Percentiles rank a stretch among this genome's conserved stretches.
phyloP scores from a whole-genome alignment of 768 basidiomycete species.

The Boletus rex-veris region DNA sequence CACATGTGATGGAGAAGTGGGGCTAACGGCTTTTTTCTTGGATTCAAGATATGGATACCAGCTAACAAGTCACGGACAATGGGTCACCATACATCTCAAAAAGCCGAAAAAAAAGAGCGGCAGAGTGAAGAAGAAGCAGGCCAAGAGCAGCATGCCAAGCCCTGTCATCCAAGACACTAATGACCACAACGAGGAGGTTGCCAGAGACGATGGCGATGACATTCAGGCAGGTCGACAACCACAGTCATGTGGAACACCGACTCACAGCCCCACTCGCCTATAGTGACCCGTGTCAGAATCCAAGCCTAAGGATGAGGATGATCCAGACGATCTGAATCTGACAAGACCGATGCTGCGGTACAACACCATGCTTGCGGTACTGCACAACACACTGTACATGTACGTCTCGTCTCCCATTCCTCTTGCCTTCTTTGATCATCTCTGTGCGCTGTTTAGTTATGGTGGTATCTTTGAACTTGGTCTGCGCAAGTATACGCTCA shows the following conservation, averaged over 20 bases:
- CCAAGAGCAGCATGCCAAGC: background rate
- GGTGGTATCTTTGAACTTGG: conserved; percentile 90
- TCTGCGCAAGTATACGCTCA: conserved; percentile 79
- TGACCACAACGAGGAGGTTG: conserved; percentile 14
- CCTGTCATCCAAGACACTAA: background rate
- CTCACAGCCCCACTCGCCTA: background rate
- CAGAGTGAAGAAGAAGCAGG: conserved; percentile 42
- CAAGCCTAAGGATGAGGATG: conserved; percentile 35
- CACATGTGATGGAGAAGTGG: too few relatives aligned
- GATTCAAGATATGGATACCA: conserved; percentile 71
- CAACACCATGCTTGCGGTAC: conserved; percentile 84
- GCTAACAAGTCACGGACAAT: conserved; percentile 66
- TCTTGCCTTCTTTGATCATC: background rate
- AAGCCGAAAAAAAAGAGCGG: conserved; percentile 51
- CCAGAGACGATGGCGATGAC: conserved; percentile 15
- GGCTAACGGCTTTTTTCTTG: background rate
- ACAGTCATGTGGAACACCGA: too few relatives aligned
- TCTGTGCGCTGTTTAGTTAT: conserved; percentile 46
- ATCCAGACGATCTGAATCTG: conserved; percentile 61
- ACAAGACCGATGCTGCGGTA: conserved; percentile 71
- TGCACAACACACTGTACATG: conserved; percentile 85
- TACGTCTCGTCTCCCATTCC: conserved; percentile 33
- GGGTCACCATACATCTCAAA: conserved; percentile 72
- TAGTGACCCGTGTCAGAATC: background rate
- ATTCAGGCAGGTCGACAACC: conserved; percentile 7